Evolutionary conservation across 257 asterid genomes (phyloP).

Genomic region (Leonotis leonurus): DNA sequence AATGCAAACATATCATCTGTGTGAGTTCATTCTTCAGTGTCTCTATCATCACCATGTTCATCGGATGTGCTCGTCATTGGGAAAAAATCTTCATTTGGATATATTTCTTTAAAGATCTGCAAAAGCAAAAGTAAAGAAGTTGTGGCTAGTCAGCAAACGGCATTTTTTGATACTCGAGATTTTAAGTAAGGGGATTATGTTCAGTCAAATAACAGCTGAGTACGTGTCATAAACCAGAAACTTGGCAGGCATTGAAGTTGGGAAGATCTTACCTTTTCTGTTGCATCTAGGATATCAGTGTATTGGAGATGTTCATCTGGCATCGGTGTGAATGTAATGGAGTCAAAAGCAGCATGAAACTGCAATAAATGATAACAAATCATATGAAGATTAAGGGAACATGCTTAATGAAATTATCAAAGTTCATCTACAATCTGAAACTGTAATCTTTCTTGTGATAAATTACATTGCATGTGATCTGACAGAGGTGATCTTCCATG

Average conservation of each 20-base stretch:
- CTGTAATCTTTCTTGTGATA: not conserved
- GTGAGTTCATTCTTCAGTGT: conserved; percentile 10
- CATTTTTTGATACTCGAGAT: not conserved
- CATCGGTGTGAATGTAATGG: conserved; percentile 43
- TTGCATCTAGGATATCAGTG: conserved; percentile 45
- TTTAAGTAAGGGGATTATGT: not conserved
- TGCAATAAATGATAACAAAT: conserved; percentile 16
- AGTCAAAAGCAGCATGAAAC: conserved; percentile 35
- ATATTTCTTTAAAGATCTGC: conserved; percentile 26
- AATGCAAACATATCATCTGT: not conserved
- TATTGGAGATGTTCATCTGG: conserved; percentile 71
- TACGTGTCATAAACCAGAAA: not conserved
- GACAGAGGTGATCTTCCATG: not conserved
- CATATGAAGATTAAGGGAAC: not conserved
- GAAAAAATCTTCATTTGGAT: conserved; percentile 57
- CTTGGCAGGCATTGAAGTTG: not conserved
- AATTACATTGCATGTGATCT: not conserved
- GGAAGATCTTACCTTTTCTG: conserved; percentile 42
- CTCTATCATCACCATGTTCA: conserved; percentile 32
- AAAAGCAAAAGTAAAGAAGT: not conserved
- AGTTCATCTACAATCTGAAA: not conserved
- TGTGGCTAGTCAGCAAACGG: conserved; percentile 1
- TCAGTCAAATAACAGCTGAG: not conserved
- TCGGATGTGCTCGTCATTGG: conserved; percentile 29
- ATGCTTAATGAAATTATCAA: not conserved